phyloP scores from a whole-genome alignment of 2,329 filamentous ascomycete species.

The Rasamsonia emersonii region DNA sequence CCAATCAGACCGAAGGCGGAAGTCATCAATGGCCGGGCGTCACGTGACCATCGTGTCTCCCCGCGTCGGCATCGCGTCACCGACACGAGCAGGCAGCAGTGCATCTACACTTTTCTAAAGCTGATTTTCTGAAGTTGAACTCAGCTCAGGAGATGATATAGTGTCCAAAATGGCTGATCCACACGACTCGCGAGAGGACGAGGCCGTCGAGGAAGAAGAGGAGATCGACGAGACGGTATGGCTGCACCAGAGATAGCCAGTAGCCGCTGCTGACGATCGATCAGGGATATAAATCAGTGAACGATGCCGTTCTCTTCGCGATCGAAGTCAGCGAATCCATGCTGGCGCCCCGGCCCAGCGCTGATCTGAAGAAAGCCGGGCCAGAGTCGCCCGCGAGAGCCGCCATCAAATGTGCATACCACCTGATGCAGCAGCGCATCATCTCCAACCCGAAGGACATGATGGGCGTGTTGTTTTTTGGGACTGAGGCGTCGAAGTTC shows the following conservation, averaged over 20 bases:
- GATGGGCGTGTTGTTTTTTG: conserved; percentile 91
- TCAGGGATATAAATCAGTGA: conserved; percentile 80
- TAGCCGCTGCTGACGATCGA: background rate
- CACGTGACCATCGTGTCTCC: conserved; percentile 29
- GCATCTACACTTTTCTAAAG: too few relatives aligned
- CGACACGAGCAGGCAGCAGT: conserved; percentile 16
- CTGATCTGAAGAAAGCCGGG: conserved; percentile 65
- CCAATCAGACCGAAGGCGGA: conserved; percentile 20
- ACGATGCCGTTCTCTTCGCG: conserved; percentile 96
- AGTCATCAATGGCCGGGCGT: conserved; percentile 20
- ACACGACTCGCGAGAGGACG: conserved; percentile 28
- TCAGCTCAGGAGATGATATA: conserved; percentile 1
- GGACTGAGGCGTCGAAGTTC: conserved; percentile 76
- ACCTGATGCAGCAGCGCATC: conserved; percentile 95
- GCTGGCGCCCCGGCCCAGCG: conserved; percentile 58
- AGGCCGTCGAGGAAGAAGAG: conserved; percentile 36
- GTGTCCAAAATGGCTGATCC: conserved; percentile 28
- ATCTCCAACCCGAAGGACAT: conserved; percentile 94
- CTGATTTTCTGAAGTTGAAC: too few relatives aligned
- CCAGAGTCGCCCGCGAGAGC: conserved; percentile 71
- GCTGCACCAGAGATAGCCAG: background rate
- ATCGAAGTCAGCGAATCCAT: conserved; percentile 89
- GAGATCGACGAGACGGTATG: conserved; percentile 38
- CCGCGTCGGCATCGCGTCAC: conserved; percentile 21
- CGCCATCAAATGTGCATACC: conserved; percentile 86